Evolutionary conservation across 108 stramenopile genomes (phyloP).

Genomic region (Cyclotella cryptica): DNA sequence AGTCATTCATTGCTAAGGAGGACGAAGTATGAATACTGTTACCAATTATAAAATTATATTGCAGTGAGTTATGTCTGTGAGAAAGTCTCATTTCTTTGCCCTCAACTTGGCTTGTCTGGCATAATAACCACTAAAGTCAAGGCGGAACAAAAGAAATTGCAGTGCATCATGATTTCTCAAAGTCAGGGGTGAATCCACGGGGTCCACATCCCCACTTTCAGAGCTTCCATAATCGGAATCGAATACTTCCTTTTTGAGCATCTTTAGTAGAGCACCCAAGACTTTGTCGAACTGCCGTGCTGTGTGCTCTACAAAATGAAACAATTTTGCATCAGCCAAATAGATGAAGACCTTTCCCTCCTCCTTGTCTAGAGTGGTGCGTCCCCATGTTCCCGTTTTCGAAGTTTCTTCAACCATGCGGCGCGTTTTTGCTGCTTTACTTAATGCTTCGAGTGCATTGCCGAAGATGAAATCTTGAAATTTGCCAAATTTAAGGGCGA

Average conservation of each 20-base stretch:
- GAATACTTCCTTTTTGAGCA: conserved; percentile 63
- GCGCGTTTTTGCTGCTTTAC: conserved; percentile 65
- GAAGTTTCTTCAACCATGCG: conserved; percentile 65
- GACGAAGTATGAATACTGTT: too few species aligned
- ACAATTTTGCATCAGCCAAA: conserved; percentile 62
- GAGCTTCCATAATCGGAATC: conserved; percentile 44
- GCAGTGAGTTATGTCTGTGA: too few species aligned
- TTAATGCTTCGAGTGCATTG: conserved; percentile 66
- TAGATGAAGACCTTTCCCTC: conserved; percentile 76
- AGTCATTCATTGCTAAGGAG: too few species aligned
- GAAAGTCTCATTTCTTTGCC: too few species aligned
- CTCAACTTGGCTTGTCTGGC: conserved; percentile 36
- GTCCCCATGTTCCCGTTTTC: conserved; percentile 84
- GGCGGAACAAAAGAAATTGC: conserved; percentile 80
- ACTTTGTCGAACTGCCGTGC: conserved; percentile 65
- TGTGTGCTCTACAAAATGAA: conserved; percentile 59
- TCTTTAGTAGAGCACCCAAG: conserved; percentile 57
- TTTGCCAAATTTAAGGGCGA: conserved; percentile 78
- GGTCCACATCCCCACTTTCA: conserved; percentile 24
- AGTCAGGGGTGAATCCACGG: conserved; percentile 15
- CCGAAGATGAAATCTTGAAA: conserved; percentile 84
- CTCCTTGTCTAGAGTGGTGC: conserved; percentile 62
- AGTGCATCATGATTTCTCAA: conserved; percentile 65
- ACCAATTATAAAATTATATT: too few species aligned
- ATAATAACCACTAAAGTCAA: conserved; percentile 88